Evolutionary conservation across 805 yeast species (phyloP), one percentile per base, ranked within the genome.

Genomic region (Hanseniaspora clermontiae): DNA sequence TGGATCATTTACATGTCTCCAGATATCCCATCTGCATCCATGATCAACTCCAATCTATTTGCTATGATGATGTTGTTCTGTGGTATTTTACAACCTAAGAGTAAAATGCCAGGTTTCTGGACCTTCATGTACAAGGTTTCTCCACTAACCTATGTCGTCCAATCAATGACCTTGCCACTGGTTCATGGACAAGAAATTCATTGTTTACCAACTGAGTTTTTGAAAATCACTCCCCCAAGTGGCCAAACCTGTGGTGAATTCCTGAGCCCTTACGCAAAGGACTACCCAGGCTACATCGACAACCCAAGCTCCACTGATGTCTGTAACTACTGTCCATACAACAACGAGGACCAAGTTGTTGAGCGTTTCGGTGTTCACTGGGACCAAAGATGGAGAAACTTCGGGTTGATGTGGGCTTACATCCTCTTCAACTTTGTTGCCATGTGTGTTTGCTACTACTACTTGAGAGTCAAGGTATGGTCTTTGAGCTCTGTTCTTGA

Each of bases 371-470:
- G 68, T 56, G 68, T 74, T 50, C 60, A 59, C 31, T 74, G 72
- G 68, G 55, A 60, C n/a, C 71, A 77, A 62, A 78, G 82, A 71
- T 80, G 87, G 86, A 79, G 85, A 74, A 78, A 82, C 65, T 74
- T 74, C 61, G 87, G 87, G 61, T 73, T 81, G 60, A 71, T 77
- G 68, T 70, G 72, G 70, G 75, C 68, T 29, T 75, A 65, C 66
- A 71, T 74, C 55, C 46, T 65, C 38, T 70, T 75, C 67, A 74
- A 75, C 62, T 60, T 70, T 32, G 46, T 57, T 51, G 71, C 70
- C 11, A 76, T 77, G 79, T 62, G 66, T 24, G 42, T 54, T 3
- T 65, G 70, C 47, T 71, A 70, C 61, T 71, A 66, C 55, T 37
- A 64, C 38, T 62, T 67, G 65, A 70, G 74, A 67, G 73, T 70